phyloP scores from a whole-genome alignment of 768 basidiomycete genomes.

The Lyophyllum shimeji region DNA sequence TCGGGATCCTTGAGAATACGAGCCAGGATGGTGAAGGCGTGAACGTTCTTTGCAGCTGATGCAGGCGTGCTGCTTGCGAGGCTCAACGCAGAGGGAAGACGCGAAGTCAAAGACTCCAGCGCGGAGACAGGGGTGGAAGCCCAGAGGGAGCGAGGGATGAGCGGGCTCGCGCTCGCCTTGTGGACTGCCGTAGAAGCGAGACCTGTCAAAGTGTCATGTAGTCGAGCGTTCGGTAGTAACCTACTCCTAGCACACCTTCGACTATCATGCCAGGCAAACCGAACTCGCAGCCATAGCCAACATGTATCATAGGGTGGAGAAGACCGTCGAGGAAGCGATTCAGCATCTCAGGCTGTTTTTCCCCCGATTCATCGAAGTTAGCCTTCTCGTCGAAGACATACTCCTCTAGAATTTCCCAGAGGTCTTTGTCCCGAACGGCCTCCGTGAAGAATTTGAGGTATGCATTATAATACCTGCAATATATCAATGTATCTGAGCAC shows the following conservation, averaged over 20 bases:
- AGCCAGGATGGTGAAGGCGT: slow-evolving; percentile 54
- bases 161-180: slow-evolving; percentile 27
- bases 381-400: slow-evolving; percentile 56
- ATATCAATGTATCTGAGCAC: neutral
- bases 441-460: slow-evolving; percentile 59
- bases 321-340: slow-evolving; percentile 48
- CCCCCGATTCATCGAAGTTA: slow-evolving; percentile 38
- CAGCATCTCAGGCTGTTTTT: slow-evolving; percentile 50
- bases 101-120: neutral
- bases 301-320: slow-evolving; percentile 63
- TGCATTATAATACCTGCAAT: slow-evolving; percentile 53
- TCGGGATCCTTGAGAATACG: slow-evolving; percentile 52
- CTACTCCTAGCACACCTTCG: slow-evolving; percentile 41
- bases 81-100: slow-evolving; percentile 1
- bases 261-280: slow-evolving; percentile 48
- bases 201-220: neutral
- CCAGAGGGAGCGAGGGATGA: slow-evolving; percentile 32
- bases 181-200: slow-evolving; percentile 57
- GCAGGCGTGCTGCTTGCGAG: neutral
- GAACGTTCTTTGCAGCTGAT: slow-evolving; percentile 17
- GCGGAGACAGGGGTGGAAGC: neutral
- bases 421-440: slow-evolving; percentile 40
- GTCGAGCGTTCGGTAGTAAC: neutral
- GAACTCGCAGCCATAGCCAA: slow-evolving; percentile 60
- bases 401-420: slow-evolving; percentile 50